Evolutionary conservation across 2,329 filamentous ascomycete genomes (phyloP).

Genomic region (Cladosporium sp.): DNA sequence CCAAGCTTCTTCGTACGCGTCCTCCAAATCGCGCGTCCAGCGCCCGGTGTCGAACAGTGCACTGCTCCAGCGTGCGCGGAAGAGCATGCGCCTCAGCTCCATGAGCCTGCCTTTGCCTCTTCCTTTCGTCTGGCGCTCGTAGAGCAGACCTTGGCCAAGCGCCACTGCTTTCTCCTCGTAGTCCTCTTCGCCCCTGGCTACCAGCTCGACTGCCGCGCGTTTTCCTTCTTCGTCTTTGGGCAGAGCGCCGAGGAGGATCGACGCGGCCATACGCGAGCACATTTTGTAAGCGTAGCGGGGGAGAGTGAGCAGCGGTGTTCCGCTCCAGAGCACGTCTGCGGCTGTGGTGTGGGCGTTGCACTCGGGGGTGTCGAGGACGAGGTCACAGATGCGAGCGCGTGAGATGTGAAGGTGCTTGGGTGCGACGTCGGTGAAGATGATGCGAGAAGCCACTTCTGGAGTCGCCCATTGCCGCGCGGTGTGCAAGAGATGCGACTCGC

Average conservation of each 20-base stretch:
- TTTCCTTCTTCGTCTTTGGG: slow-evolving; percentile 69
- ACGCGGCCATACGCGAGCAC: slow-evolving; percentile 97
- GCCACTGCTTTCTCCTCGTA: slow-evolving; percentile 78
- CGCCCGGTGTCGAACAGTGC: slow-evolving; percentile 86
- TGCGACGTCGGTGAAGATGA: slow-evolving; percentile 95
- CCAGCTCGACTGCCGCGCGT: slow-evolving; percentile 70
- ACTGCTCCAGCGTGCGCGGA: slow-evolving; percentile 79
- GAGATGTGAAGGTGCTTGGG: slow-evolving; percentile 93
- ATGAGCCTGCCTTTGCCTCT: slow-evolving; percentile 63
- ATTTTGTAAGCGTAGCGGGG: slow-evolving; percentile 96
- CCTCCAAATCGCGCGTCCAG: slow-evolving; percentile 88
- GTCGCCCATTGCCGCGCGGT: slow-evolving; percentile 85
- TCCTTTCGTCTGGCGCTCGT: slow-evolving; percentile 41
- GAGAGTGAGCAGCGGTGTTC: slow-evolving; percentile 85
- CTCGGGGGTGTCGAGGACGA: slow-evolving; percentile 95
- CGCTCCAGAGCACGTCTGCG: slow-evolving; percentile 94
- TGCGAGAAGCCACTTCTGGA: slow-evolving; percentile 76
- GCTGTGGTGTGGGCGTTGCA: slow-evolving; percentile 98
- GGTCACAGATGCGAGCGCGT: slow-evolving; percentile 84
- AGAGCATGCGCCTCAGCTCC: slow-evolving; percentile 78
- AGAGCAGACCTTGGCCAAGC: slow-evolving; percentile 65
- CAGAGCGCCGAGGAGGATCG: slow-evolving; percentile 85
- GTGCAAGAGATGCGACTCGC: slow-evolving; percentile 78
- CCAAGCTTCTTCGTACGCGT: slow-evolving; percentile 88
- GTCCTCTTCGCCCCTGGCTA: slow-evolving; percentile 73